phyloP scores from a whole-genome alignment of 148 eudicot genomes.

The Amaranthus palmeri region DNA sequence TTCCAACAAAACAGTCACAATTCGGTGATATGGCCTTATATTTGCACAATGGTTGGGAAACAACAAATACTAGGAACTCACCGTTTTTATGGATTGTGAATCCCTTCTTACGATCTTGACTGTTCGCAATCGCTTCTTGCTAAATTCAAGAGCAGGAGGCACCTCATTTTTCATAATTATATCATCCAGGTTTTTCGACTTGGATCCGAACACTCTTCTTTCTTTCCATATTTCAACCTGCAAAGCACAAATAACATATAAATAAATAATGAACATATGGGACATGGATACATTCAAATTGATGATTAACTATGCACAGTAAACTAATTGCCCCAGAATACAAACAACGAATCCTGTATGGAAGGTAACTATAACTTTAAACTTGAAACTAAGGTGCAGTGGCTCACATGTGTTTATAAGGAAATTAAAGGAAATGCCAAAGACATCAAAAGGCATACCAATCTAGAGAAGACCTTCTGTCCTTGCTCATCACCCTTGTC shows the following conservation, averaged over 20 bases:
- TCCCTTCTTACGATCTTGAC: slow-evolving; percentile 83
- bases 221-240: slow-evolving; percentile 94
- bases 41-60: neutral
- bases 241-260: neutral
- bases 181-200: slow-evolving; percentile 56
- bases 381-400: neutral
- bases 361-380: neutral
- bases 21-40: too few relatives aligned
- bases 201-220: slow-evolving; percentile 87
- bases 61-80: slow-evolving; percentile 26
- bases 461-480: slow-evolving; percentile 68
- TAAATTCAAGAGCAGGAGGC: slow-evolving; percentile 78
- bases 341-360: neutral
- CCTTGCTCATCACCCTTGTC: slow-evolving; percentile 72
- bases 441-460: slow-evolving; percentile 49
- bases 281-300: neutral
- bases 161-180: slow-evolving; percentile 69
- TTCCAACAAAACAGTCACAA: too few relatives aligned
- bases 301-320: neutral
- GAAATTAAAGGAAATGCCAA: neutral
- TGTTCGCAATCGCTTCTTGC: slow-evolving; percentile 75
- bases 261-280: slow-evolving; percentile 3
- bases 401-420: neutral
- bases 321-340: neutral
- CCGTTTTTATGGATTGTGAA: slow-evolving; percentile 84